Percentiles rank a stretch among this genome's conserved stretches.
Evolutionary conservation across 306 rosid genomes (phyloP).

Genomic region (Medicago lupulina): DNA sequence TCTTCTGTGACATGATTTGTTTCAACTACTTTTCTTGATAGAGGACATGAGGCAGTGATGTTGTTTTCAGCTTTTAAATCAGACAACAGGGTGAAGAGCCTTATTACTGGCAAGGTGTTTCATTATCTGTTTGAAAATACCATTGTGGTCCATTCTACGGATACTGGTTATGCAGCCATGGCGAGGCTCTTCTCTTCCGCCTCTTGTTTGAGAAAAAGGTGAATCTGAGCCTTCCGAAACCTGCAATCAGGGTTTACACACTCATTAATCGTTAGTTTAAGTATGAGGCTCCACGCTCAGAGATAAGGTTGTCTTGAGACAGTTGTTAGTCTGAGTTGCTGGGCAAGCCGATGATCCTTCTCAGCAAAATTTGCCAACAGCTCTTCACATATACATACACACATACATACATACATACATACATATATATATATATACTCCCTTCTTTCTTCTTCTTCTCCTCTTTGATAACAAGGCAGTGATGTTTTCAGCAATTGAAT

Average conservation of each 20-base stretch:
- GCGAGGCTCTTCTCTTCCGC: constrained; percentile 12
- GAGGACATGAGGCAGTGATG: constrained; percentile 38
- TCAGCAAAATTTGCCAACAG: background rate
- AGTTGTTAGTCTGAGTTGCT: background rate
- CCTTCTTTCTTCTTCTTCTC: background rate
- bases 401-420: background rate
- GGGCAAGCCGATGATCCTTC: background rate
- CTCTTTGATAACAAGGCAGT: constrained; percentile 27
- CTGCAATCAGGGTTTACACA: background rate
- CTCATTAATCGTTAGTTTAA: constrained; percentile 43
- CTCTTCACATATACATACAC: background rate
- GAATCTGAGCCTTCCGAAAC: constrained; percentile 40
- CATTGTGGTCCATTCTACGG: background rate
- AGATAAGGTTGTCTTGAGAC: constrained; percentile 7
- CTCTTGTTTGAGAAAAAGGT: constrained; percentile 14
- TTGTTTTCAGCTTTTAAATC: constrained; percentile 29
- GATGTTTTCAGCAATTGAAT: constrained; percentile 36
- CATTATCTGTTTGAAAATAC: constrained; percentile 27
- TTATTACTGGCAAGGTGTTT: constrained; percentile 35
- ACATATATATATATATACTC: background rate
- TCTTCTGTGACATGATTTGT: background rate
- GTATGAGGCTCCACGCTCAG: constrained; percentile 41
- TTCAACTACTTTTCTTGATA: background rate
- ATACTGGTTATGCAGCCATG: constrained; percentile 40
- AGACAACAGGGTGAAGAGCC: constrained; percentile 10